Base-by-base conservation (phyloP, 2,329 filamentous ascomycete species). In the Ascosphaera acerosa region DNA sequence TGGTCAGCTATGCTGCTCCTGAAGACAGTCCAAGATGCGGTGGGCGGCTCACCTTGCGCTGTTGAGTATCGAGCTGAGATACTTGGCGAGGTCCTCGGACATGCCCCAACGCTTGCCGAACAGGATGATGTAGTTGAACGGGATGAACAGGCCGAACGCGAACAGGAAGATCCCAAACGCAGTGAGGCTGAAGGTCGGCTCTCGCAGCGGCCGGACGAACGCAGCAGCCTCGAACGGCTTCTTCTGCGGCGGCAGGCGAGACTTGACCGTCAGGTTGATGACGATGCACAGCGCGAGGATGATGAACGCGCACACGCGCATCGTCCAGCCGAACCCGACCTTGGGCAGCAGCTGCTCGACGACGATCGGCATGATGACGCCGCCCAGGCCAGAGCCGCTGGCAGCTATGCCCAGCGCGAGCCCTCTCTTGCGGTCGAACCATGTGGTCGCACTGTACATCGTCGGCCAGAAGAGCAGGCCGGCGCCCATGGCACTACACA, bases 291-390 rank as follows among this genome's bases (percentile, higher is more conserved):
- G 50, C 33, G 55, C 59, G 36, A 76, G 58, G 37, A 76, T 68
- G 30, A 74, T 50, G 34, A 76, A 66, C 10, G 65, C 52, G 15
- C 52, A 54, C 30, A 58, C 59, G 6, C 65, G 55, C 53, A 70
- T 65, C 0, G 62, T 49, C 68, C 64, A 71, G 23, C 51, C 44
- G 40, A 66, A 64, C 19, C 64, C 61, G 32, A 67, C 51, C 30
- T 53, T 19, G 0, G 52, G 51, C 29, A 71, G 61, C 15, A 72
- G 46, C 19, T 57, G 56, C 2, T 57, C 48, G 9, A 70, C 57
- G 58, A 72, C 66, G 40, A 71, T 68, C 0, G 68, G 67, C 30
- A 70, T 60, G 20, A 70, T 58, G 10, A 72, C 61, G 6, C 65
- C 65, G 2, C 64, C 65, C 4, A 68, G 38, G 3, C 59, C 62